Evolutionary conservation across 441 rosid species (phyloP).

Genomic region (Gossypium schwendimanii): DNA sequence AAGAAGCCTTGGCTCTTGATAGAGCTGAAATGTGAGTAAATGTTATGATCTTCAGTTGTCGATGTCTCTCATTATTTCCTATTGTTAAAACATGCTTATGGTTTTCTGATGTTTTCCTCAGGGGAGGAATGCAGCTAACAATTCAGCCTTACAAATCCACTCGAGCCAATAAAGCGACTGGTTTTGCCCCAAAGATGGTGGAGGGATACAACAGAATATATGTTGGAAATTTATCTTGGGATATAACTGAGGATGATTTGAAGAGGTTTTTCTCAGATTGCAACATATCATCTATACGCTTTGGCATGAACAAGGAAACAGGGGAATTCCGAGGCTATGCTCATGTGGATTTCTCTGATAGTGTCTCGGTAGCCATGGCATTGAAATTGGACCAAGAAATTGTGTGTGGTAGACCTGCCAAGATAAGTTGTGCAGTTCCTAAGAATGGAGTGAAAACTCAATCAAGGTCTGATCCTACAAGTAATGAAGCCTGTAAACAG

Average conservation of each 20-base stretch:
- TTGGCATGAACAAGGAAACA: constrained; percentile 71
- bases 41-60: background rate
- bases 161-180: constrained; percentile 31
- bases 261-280: constrained; percentile 67
- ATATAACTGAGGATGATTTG: constrained; percentile 68
- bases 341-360: constrained; percentile 73
- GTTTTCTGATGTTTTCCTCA: constrained; percentile 20
- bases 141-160: constrained; percentile 62
- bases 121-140: constrained; percentile 83
- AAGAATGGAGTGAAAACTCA: constrained; percentile 28
- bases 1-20: constrained; percentile 78
- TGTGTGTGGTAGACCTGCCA: constrained; percentile 69
- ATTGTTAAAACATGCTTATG: constrained; percentile 3
- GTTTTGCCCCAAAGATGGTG: constrained; percentile 55
- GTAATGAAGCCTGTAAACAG: background rate
- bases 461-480: constrained; percentile 7
- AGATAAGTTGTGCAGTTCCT: constrained; percentile 78
- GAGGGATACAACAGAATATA: constrained; percentile 85
- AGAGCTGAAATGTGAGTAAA: constrained; percentile 83
- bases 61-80: background rate
- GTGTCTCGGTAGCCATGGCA: constrained; percentile 51
- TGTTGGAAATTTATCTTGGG: constrained; percentile 81
- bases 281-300: constrained; percentile 53
- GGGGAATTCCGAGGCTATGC: constrained; percentile 80
- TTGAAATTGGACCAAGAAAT: constrained; percentile 72